These are phyloP conservation scores for Leishmania guyanensis DNA, from an alignment of 208 protist genomes.

Conservation along the genomic window DNA sequence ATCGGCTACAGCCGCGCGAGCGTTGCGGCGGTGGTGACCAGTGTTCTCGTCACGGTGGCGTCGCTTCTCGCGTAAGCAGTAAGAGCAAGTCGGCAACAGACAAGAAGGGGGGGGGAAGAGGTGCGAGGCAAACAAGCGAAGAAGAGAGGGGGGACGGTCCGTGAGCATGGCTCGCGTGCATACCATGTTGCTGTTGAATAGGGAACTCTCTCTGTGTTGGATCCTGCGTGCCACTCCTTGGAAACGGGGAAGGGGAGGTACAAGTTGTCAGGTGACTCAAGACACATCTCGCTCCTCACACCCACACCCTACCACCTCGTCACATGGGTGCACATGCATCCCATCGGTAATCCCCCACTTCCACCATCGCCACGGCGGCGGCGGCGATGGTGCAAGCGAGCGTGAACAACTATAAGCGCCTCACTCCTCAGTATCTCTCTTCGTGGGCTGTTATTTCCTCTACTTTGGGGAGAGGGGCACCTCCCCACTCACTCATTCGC, in stretches of 20 bases:
- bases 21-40: conserved; percentile 11
- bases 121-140: neutral
- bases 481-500: no score
- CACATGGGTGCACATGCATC: neutral
- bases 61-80: conserved; percentile 8
- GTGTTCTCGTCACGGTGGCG: conserved; percentile 9
- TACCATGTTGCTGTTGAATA: no score
- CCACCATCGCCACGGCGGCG: neutral
- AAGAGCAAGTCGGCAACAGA: neutral
- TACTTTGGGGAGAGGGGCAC: no score
- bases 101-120: no score
- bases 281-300: neutral
- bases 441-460: neutral
- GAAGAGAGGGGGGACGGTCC: neutral
- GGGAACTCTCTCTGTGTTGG: neutral
- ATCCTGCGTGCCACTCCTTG: no score
- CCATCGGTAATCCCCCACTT: no score
- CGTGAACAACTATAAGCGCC: neutral
- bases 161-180: neutral
- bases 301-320: neutral
- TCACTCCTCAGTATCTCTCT: neutral
- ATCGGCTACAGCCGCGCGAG: conserved; percentile 1
- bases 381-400: neutral
- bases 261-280: no score
- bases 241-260: no score